Conservation (phyloP, 2,329 filamentous ascomycete species). For the Elsinoe fawcettii region DNA sequence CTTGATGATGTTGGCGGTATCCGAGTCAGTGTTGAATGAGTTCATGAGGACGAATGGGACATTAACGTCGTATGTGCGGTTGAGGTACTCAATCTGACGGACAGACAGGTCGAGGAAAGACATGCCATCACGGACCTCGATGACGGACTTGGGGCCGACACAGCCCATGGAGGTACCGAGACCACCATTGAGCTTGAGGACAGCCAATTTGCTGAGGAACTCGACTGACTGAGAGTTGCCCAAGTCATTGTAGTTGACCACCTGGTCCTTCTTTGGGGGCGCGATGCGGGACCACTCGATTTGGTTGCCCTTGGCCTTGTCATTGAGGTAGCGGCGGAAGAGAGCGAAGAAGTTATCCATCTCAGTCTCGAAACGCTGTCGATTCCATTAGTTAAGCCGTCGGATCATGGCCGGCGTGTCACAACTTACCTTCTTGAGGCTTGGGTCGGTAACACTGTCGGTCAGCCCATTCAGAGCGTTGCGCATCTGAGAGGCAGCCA, state of each 20-base stretch:
- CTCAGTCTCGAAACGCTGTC: slow-evolving; percentile 83
- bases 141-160: slow-evolving; percentile 97
- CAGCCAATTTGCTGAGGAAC: slow-evolving; percentile 94
- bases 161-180: slow-evolving; percentile 99
- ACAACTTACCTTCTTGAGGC: slow-evolving; percentile 64
- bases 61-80: slow-evolving; percentile 95
- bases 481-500: slow-evolving; percentile 97
- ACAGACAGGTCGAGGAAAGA: slow-evolving; percentile 98
- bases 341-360: slow-evolving; percentile 99
- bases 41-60: slow-evolving; percentile 99
- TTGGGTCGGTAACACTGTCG: slow-evolving; percentile 77
- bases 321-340: slow-evolving; percentile 95
- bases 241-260: slow-evolving; percentile 88
- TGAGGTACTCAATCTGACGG: slow-evolving; percentile 97
- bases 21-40: slow-evolving; percentile 99
- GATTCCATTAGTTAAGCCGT: too few relatives aligned
- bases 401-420: too few relatives aligned
- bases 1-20: slow-evolving; percentile 99
- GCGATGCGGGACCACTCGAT: slow-evolving; percentile 96
- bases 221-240: slow-evolving; percentile 82
- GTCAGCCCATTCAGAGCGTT: slow-evolving; percentile 89
- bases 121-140: slow-evolving; percentile 99
- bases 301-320: slow-evolving; percentile 96
- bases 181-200: slow-evolving; percentile 98
- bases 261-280: slow-evolving; percentile 85